Base-by-base conservation (phyloP, 495 filamentous ascomycete genomes). In the Polyplosphaeria fusca region DNA sequence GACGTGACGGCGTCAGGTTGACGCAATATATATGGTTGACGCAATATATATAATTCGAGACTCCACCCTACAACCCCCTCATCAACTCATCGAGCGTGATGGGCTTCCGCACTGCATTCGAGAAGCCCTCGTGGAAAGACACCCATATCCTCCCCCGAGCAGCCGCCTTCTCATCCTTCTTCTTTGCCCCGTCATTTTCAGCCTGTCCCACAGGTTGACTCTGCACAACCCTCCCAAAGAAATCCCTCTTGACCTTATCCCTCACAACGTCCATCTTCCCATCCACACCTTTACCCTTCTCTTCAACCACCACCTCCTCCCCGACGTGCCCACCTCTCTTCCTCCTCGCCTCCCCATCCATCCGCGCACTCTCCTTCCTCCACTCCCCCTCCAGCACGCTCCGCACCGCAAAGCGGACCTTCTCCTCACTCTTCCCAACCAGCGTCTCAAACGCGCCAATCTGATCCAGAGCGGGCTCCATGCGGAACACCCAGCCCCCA, bases 81-180 rank as follows among this genome's bases (percentile, higher is more conserved):
- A 98, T 73, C 60, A 98, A 76, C 69, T 98, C 93, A 55, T 83
- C 82, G 72, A 98, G 68, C 35, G 86, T 87, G 56, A 98, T 81
- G 3, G 91, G 90, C 69, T 96, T 97, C 68, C 88, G 81, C 39
- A 98, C 93, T 9, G 93, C 93, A 74, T 97, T 97, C 61, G 88
- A 93, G 68, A 89, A 86, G n/a, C 93, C 93, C 72, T 97, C 93
- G 66, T 96, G 86, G 68, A 86, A 98, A 57, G 85, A 95, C 20
- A 96, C 84, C 92, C 93, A 98, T 11, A 94, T 85, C 67, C 83
- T 74, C 7, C 60, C 73, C 20, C 73, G 74, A 41, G 66, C 64
- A 69, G 59, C 14, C 48, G 56, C 42, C 73, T 60, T 67, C 64
- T 69, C 32, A 65, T 70, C 58, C 69, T 65, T 61, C 67, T 45